Conservation (phyloP, 352 stramenopile genomes). For the Globisporangium recalcitrans region DNA sequence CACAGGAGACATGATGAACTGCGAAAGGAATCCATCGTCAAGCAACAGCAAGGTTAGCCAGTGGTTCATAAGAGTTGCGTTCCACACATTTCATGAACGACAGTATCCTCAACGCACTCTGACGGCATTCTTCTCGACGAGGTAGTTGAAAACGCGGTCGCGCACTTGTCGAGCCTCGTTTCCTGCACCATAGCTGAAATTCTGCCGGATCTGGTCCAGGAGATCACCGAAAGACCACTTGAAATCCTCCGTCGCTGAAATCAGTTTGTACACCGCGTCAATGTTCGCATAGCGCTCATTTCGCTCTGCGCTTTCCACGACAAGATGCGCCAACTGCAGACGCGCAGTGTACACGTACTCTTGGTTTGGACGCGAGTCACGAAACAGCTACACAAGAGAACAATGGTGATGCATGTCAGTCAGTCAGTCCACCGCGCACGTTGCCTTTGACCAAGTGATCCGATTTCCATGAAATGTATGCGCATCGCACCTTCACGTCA, state of each 20-base stretch:
- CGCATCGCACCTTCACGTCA: conserved; percentile 41
- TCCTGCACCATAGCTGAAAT: conserved; percentile 32
- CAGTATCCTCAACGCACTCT: conserved; percentile 22
- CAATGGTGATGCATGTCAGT: neutral
- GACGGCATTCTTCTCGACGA: conserved; percentile 36
- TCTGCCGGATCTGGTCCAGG: conserved; percentile 31
- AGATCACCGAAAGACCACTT: conserved; percentile 39
- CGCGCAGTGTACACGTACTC: conserved; percentile 21
- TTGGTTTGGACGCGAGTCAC: conserved; percentile 23
- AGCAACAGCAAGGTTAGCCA: neutral
- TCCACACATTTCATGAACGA: neutral
- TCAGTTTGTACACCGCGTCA: conserved; percentile 34
- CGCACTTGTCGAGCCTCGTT: conserved; percentile 43
- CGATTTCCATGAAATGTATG: neutral
- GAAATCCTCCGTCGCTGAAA: conserved; percentile 32
- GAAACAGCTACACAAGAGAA: conserved; percentile 34
- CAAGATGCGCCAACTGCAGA: conserved; percentile 42
- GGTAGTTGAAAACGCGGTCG: conserved; percentile 41
- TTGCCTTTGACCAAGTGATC: no score
- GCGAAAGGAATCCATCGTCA: neutral
- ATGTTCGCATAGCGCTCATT: conserved; percentile 47
- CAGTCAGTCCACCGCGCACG: no score
- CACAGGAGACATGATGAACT: conserved; percentile 14
- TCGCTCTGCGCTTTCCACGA: conserved; percentile 22
- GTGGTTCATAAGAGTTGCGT: no score